A percentile compares a stretch with the other conserved stretches of the same genome.
These are phyloP conservation scores for Carpinus viminea DNA, from an alignment of 306 rosid genomes.

Conservation along the genomic window DNA sequence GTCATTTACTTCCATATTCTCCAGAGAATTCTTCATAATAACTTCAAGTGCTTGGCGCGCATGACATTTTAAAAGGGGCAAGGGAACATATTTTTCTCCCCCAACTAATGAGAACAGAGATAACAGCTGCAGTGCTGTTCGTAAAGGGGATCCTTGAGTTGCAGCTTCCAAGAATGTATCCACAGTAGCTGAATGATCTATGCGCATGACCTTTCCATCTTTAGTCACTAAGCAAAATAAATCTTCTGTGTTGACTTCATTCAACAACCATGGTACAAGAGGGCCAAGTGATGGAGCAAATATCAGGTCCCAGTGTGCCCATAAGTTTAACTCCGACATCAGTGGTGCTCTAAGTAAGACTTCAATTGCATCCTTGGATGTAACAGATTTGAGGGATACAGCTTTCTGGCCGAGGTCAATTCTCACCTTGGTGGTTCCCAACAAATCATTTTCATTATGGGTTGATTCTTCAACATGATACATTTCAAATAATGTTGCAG, in stretches of 20 bases:
- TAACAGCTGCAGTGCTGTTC: slow-evolving; percentile 68
- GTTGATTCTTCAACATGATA: slow-evolving; percentile 32
- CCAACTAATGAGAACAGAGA: slow-evolving; percentile 70
- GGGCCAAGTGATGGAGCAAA: slow-evolving; percentile 90
- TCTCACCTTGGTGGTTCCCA: slow-evolving; percentile 34
- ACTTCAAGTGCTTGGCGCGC: slow-evolving; percentile 71
- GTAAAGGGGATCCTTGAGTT: slow-evolving; percentile 72
- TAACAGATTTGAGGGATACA: slow-evolving; percentile 33
- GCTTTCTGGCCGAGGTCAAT: slow-evolving; percentile 30
- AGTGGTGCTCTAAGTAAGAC: slow-evolving; percentile 71
- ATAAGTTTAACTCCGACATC: slow-evolving; percentile 78
- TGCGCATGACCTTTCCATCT: slow-evolving; percentile 74
- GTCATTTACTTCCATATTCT: slow-evolving; percentile 34
- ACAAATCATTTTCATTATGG: slow-evolving; percentile 33
- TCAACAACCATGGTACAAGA: slow-evolving; percentile 70
- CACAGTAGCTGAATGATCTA: slow-evolving; percentile 72
- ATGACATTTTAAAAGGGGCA: slow-evolving; percentile 77
- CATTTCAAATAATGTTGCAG: slow-evolving; percentile 57
- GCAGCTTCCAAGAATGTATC: slow-evolving; percentile 85
- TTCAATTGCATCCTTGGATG: slow-evolving; percentile 63
- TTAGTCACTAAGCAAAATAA: slow-evolving; percentile 77
- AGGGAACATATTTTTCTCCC: slow-evolving; percentile 68
- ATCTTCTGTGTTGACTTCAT: slow-evolving; percentile 62
- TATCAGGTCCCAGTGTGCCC: slow-evolving; percentile 90
- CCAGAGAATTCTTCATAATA: slow-evolving; percentile 53